Conservation (phyloP, 805 yeast genomes). For the Peterozyma toletana region DNA sequence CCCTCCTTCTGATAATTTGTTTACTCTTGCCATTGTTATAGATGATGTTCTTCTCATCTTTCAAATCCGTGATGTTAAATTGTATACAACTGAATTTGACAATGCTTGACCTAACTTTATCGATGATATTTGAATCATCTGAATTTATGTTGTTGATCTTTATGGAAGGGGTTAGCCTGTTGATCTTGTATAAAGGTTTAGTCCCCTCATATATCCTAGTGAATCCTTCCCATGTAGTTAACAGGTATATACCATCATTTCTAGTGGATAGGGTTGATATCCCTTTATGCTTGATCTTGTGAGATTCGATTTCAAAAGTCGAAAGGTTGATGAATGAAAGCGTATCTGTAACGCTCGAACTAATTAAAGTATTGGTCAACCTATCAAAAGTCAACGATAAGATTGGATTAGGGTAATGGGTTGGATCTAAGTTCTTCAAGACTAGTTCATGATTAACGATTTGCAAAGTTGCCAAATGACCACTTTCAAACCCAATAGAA, state of each 20-base stretch:
- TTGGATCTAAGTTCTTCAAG: conserved; percentile 13
- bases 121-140: conserved; percentile 5
- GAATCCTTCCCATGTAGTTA: conserved; percentile 48
- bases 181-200: conserved; percentile 13
- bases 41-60: conserved; percentile 4
- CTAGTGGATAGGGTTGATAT: conserved; percentile 19
- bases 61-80: conserved; percentile 9
- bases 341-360: conserved; percentile 43
- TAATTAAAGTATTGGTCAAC: conserved; percentile 19
- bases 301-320: conserved; percentile 1
- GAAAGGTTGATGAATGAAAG: conserved; percentile 21
- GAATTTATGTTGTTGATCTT: conserved; percentile 5
- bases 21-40: conserved; percentile 24
- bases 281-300: conserved; percentile 29
- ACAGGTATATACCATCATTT: conserved; percentile 20
- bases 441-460: conserved; percentile 15
- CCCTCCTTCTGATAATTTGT: conserved; percentile 21
- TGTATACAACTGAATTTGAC: conserved; percentile 17
- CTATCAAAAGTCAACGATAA: conserved; percentile 31
- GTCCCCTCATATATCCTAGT: conserved; percentile 22
- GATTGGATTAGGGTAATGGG: conserved; percentile 50
- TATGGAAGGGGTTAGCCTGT: conserved; percentile 18
- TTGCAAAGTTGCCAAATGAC: conserved; percentile 37
- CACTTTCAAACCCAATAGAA: conserved; percentile 68
- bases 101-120: conserved; percentile 13